A percentile compares a stretch with the other conserved stretches of the same genome.
Conservation (phyloP, 768 basidiomycete genomes). For the Nidularia sp. region DNA sequence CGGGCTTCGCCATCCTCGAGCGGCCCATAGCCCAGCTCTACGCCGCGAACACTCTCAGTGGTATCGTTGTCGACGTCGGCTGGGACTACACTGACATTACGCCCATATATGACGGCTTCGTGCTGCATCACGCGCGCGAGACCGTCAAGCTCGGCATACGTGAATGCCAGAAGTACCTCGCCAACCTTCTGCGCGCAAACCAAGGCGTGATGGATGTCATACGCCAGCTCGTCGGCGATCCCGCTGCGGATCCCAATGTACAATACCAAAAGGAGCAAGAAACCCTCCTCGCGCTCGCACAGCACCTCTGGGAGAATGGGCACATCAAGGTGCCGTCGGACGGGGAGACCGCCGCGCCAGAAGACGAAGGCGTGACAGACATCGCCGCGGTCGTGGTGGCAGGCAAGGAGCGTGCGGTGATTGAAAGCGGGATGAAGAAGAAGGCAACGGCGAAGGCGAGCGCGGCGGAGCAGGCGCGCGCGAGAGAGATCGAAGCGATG, state of each 20-base stretch:
- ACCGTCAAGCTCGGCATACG: constrained; percentile 62
- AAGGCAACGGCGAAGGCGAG: constrained; percentile 67
- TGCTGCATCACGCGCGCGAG: constrained; percentile 49
- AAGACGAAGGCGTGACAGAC: constrained; percentile 85
- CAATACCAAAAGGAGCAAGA: constrained; percentile 27
- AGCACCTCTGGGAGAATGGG: constrained; percentile 59
- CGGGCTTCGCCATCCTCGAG: constrained; percentile 76
- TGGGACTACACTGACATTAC: constrained; percentile 72
- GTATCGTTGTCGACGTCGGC: constrained; percentile 81
- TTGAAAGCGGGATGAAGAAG: constrained; percentile 81
- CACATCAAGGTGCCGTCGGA: constrained; percentile 71
- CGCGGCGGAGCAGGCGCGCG: constrained; percentile 77
- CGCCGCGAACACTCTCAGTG: constrained; percentile 64
- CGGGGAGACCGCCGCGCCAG: constrained; percentile 61
- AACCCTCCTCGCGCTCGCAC: constrained; percentile 60
- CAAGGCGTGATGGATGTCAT: constrained; percentile 43
- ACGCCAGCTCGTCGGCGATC: not conserved
- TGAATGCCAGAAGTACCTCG: constrained; percentile 76
- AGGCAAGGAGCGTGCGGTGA: constrained; percentile 87
- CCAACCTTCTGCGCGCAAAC: constrained; percentile 67
- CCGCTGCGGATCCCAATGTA: constrained; percentile 19
- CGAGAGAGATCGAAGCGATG: constrained; percentile 77
- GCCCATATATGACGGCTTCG: constrained; percentile 71
- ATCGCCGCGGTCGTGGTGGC: constrained; percentile 88
- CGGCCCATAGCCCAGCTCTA: constrained; percentile 84